Percentiles rank a stretch among this genome's conserved stretches.
These are phyloP conservation scores for Melianthus villosus DNA, from an alignment of 441 rosid species.

Conservation along the genomic window DNA sequence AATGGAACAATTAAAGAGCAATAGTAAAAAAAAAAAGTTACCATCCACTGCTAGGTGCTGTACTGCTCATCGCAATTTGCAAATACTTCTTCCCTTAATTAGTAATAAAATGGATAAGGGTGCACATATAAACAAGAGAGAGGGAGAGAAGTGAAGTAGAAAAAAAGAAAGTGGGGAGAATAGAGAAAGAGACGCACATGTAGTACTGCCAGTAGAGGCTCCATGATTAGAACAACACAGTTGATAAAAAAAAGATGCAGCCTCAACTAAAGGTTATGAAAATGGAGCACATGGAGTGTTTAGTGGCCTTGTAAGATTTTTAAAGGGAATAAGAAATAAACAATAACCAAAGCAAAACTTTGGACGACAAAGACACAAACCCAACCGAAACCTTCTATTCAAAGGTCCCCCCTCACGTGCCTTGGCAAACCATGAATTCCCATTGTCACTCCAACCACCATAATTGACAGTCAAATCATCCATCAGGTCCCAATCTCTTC, in stretches of 20 bases:
- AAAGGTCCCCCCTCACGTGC: too few species aligned
- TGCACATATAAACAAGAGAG: not conserved
- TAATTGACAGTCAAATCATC: too few species aligned
- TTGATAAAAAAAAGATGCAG: constrained; percentile 23
- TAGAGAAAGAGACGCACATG: constrained; percentile 69
- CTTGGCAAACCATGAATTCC: too few species aligned
- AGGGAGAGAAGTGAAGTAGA: constrained; percentile 10
- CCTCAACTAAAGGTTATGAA: constrained; percentile 15
- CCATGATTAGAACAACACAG: constrained; percentile 31
- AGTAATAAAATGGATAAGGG: constrained; percentile 3
- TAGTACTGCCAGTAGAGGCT: constrained; percentile 35
- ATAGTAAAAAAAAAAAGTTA: constrained; percentile 7
- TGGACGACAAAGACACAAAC: too few species aligned
- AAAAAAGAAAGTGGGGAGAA: constrained; percentile 35
- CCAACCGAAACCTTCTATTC: too few species aligned
- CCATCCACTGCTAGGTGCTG: constrained; percentile 38
- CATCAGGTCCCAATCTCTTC: too few species aligned
- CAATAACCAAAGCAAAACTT: too few species aligned
- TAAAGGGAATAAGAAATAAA: too few species aligned
- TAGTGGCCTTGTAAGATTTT: too few species aligned
- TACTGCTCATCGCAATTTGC: constrained; percentile 26
- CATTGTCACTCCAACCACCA: too few species aligned
- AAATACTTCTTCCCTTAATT: not conserved
- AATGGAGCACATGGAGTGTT: constrained; percentile 45
- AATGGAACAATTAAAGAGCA: not conserved